Evolutionary conservation across 495 filamentous ascomycete genomes (phyloP).

Genomic region (Cercophora sp.): DNA sequence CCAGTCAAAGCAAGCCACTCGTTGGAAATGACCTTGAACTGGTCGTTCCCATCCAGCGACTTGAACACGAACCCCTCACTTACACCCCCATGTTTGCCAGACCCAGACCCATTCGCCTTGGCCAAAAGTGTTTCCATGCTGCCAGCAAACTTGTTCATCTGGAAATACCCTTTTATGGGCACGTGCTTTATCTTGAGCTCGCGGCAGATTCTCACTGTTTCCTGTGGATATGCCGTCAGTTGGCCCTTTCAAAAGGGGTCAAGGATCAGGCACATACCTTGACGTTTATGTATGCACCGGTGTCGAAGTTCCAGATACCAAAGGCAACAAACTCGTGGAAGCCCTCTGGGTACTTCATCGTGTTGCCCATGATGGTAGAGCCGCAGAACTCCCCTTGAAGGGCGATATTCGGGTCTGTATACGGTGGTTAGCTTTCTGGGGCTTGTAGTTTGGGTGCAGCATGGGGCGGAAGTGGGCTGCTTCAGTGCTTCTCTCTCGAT

Average conservation of each 20-base stretch:
- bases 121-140: conserved; percentile 13
- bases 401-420: conserved; percentile 15
- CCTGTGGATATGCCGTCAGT: background rate
- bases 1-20: conserved; percentile 15
- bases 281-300: conserved; percentile 6
- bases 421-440: no score
- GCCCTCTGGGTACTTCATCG: conserved; percentile 15
- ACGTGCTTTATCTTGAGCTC: conserved; percentile 12
- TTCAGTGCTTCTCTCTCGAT: no score
- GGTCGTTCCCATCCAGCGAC: background rate
- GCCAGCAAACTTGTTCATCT: background rate
- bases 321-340: conserved; percentile 22
- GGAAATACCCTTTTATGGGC: conserved; percentile 9
- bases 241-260: background rate
- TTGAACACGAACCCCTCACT: conserved; percentile 23
- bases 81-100: conserved; percentile 6
- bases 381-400: conserved; percentile 21
- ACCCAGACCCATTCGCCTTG: conserved; percentile 12
- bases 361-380: conserved; percentile 14
- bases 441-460: no score
- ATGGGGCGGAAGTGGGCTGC: no score
- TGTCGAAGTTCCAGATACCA: conserved; percentile 21
- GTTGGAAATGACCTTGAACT: conserved; percentile 29
- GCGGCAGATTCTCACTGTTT: conserved; percentile 8
- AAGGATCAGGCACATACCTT: background rate